phyloP scores from a whole-genome alignment of 805 yeast species.

The Saccharomycopsis babjevae region DNA sequence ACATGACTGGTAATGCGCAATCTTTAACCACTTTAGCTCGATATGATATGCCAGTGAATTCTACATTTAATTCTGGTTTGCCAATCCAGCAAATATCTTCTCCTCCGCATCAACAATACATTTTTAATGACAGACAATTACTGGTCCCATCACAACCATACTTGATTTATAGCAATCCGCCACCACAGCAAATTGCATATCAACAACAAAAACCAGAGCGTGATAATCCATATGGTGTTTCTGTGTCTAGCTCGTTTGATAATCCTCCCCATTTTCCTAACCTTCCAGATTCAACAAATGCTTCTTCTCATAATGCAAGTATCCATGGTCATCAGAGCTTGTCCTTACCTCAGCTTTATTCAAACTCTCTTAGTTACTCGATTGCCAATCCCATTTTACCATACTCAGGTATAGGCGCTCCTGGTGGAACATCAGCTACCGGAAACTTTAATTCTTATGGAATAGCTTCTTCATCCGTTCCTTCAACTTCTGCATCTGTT shows the following conservation, averaged over 20 bases:
- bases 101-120: background rate
- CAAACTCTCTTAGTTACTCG: background rate
- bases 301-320: background rate
- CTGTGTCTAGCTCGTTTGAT: background rate
- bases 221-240: background rate
- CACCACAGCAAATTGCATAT: background rate
- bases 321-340: background rate
- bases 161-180: background rate
- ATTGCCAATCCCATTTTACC: background rate
- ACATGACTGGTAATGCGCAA: background rate
- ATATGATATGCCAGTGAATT: background rate
- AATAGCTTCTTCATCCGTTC: background rate
- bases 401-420: background rate
- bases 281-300: background rate
- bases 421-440: background rate
- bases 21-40: background rate
- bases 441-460: background rate
- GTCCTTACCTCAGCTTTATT: background rate
- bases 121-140: background rate
- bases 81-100: background rate
- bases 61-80: background rate
- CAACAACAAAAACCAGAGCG: background rate
- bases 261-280: background rate
- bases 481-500: background rate
- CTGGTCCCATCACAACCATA: background rate